A percentile compares a stretch with the other conserved stretches of the same genome.
phyloP scores from a whole-genome alignment of 2,329 filamentous ascomycete species.

The Salinomyces thailandicus region DNA sequence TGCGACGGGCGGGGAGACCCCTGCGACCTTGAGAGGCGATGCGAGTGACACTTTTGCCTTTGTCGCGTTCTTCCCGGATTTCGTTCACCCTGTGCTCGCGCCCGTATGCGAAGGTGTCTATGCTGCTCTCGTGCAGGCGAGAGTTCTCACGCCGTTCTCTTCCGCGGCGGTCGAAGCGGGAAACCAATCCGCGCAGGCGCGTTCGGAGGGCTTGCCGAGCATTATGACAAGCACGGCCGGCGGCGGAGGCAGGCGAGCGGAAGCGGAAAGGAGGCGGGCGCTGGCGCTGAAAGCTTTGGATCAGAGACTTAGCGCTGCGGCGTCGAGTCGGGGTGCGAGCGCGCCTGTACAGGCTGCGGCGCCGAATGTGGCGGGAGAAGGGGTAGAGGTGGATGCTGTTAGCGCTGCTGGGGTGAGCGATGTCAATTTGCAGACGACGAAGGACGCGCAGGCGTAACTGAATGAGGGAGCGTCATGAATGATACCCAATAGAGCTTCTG shows the following conservation, averaged over 20 bases:
- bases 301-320: conserved; percentile 79
- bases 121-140: conserved; percentile 60
- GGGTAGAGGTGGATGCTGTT: neutral
- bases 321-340: conserved; percentile 23
- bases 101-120: conserved; percentile 67
- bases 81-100: conserved; percentile 66
- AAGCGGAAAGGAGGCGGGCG: conserved; percentile 81
- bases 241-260: conserved; percentile 59
- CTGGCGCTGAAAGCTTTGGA: conserved; percentile 86
- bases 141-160: conserved; percentile 76
- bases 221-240: conserved; percentile 42
- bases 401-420: no score
- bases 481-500: no score
- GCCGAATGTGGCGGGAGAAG: neutral
- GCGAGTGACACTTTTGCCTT: conserved; percentile 95
- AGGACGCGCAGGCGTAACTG: no score
- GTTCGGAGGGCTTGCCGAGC: conserved; percentile 51
- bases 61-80: conserved; percentile 85
- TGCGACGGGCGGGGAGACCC: conserved; percentile 37
- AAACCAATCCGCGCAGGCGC: conserved; percentile 58
- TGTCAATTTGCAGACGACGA: no score
- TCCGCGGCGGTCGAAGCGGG: conserved; percentile 65
- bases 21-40: conserved; percentile 61
- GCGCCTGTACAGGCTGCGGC: conserved; percentile 2
- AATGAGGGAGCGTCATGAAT: no score